Percentiles rank a stretch among this genome's conserved stretches.
These are phyloP conservation scores for Amanita brunnescens DNA, from an alignment of 768 basidiomycete species.

Conservation along the genomic window DNA sequence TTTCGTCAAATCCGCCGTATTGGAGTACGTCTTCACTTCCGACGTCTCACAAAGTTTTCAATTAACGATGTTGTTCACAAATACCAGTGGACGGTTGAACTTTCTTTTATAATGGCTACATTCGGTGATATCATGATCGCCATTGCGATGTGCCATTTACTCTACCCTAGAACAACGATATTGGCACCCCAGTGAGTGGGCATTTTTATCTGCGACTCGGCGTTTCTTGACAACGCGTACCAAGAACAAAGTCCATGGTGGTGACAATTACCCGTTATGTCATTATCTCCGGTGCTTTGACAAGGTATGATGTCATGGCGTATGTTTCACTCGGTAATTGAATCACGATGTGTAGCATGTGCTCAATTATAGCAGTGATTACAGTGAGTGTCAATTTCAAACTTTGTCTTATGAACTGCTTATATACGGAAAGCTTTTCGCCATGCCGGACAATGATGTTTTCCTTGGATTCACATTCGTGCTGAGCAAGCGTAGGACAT, in stretches of 20 bases:
- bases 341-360: background rate
- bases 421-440: background rate
- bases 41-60: background rate
- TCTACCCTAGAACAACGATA: background rate
- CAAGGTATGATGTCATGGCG: background rate
- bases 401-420: no score
- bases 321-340: background rate
- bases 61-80: no score
- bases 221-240: no score
- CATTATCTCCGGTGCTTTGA: background rate
- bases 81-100: background rate
- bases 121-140: background rate
- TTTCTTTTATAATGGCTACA: background rate
- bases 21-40: background rate
- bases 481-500: background rate
- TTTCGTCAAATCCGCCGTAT: background rate
- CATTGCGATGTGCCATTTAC: background rate
- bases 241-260: background rate
- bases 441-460: slow-evolving; percentile 6
- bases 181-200: slow-evolving; percentile 1
- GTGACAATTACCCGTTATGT: background rate
- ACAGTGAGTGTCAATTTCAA: background rate
- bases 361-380: background rate
- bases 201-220: no score
- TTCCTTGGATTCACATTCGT: background rate